A percentile compares a stretch with the other conserved stretches of the same genome.
These are phyloP conservation scores for Leccinum subtestaceum DNA, from an alignment of 768 basidiomycete species.

Conservation along the genomic window DNA sequence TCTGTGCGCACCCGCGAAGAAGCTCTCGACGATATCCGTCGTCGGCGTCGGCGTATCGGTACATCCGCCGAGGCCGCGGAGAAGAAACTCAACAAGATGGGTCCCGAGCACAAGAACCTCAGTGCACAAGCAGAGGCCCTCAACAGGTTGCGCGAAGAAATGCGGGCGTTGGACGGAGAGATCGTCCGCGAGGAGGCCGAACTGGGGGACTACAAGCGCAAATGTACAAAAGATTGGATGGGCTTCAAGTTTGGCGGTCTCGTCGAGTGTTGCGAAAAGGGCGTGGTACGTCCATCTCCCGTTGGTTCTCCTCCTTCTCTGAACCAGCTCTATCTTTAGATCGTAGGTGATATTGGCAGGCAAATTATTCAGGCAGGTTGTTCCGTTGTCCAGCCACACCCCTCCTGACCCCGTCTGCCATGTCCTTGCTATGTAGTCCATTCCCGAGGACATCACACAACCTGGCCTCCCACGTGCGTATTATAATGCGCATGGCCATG, in stretches of 20 bases:
- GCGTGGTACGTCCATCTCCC: constrained; percentile 40
- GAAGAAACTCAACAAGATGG: constrained; percentile 88
- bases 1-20: constrained; percentile 83
- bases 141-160: constrained; percentile 71
- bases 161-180: constrained; percentile 72
- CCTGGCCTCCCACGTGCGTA: constrained; percentile 74
- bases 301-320: not conserved
- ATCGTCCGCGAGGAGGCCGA: constrained; percentile 81
- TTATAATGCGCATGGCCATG: constrained; percentile 66
- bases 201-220: constrained; percentile 81
- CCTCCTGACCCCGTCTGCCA: constrained; percentile 4
- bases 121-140: constrained; percentile 68
- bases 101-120: constrained; percentile 83
- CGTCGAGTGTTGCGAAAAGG: constrained; percentile 81
- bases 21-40: constrained; percentile 70
- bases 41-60: constrained; percentile 61
- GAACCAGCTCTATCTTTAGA: constrained; percentile 25
- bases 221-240: constrained; percentile 66
- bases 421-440: constrained; percentile 47
- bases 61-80: constrained; percentile 81
- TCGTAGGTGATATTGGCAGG: constrained; percentile 50
- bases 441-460: constrained; percentile 75
- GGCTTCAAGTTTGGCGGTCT: constrained; percentile 86
- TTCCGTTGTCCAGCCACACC: not conserved
- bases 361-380: constrained; percentile 39